A percentile compares a stretch with the other conserved stretches of the same genome.
Conservation (phyloP, 2,329 filamentous ascomycete genomes). For the Hypocreales sp. region DNA sequence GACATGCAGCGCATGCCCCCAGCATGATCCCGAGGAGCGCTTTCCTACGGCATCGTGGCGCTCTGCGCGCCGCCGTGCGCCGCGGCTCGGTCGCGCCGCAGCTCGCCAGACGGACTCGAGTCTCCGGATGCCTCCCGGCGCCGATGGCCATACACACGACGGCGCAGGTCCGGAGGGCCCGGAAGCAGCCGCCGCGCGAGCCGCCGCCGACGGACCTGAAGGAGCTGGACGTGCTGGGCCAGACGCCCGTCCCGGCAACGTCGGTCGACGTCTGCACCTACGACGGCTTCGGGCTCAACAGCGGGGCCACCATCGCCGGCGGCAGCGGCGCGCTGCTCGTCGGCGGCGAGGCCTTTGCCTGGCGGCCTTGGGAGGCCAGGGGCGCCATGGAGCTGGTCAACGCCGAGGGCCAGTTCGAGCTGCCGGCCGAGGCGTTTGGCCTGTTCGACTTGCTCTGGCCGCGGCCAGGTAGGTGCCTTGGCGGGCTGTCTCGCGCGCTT, state of each 20-base stretch:
- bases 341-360: constrained; percentile 74
- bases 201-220: constrained; percentile 46
- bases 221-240: constrained; percentile 63
- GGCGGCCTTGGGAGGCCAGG: constrained; percentile 61
- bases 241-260: constrained; percentile 62
- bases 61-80: constrained; percentile 6
- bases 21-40: constrained; percentile 5
- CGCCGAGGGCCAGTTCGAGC: constrained; percentile 66
- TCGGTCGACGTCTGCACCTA: constrained; percentile 67
- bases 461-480: constrained; percentile 54
- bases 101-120: too few species aligned
- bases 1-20: not conserved
- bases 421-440: constrained; percentile 55
- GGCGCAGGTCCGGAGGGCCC: constrained; percentile 4
- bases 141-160: constrained; percentile 5
- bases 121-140: too few species aligned
- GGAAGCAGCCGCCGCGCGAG: constrained; percentile 12
- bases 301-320: constrained; percentile 53
- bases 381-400: constrained; percentile 44
- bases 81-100: not conserved
- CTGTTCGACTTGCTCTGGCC: constrained; percentile 70
- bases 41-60: constrained; percentile 7
- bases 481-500: not conserved
- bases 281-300: constrained; percentile 79
- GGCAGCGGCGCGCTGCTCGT: constrained; percentile 65